These are phyloP conservation scores for Niebla homalea DNA, from an alignment of 495 filamentous ascomycete genomes.

Conservation along the genomic window DNA sequence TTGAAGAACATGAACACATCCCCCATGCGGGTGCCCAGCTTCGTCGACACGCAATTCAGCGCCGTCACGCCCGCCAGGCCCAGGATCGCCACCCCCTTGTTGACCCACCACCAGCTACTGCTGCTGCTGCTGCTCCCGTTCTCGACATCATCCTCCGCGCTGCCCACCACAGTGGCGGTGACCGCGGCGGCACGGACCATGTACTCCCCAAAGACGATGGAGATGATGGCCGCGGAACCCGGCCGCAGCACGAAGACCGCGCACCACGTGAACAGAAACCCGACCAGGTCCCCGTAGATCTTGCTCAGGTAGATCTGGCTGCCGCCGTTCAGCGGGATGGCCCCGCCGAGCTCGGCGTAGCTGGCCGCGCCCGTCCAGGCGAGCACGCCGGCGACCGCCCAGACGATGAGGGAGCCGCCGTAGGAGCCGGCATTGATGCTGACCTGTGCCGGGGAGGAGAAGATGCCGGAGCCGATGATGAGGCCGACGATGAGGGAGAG, in stretches of 20 bases:
- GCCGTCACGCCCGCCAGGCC: slow-evolving; percentile 66
- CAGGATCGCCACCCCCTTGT: slow-evolving; percentile 72
- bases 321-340: slow-evolving; percentile 90
- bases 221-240: slow-evolving; percentile 82
- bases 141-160: slow-evolving; percentile 26
- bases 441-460: slow-evolving; percentile 88
- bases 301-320: slow-evolving; percentile 87
- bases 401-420: slow-evolving; percentile 78
- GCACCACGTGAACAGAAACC: slow-evolving; percentile 93
- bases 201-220: slow-evolving; percentile 97
- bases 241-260: slow-evolving; percentile 90
- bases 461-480: slow-evolving; percentile 96
- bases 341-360: slow-evolving; percentile 91
- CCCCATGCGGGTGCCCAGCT: slow-evolving; percentile 67
- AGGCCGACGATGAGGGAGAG: slow-evolving; percentile 79
- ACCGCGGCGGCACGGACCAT: slow-evolving; percentile 74
- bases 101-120: slow-evolving; percentile 71
- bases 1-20: slow-evolving; percentile 95
- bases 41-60: slow-evolving; percentile 82
- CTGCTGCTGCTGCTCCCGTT: too few relatives aligned
- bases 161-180: slow-evolving; percentile 61
- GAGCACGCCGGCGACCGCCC: slow-evolving; percentile 76
- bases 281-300: slow-evolving; percentile 84
- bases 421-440: slow-evolving; percentile 87
- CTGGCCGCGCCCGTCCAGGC: slow-evolving; percentile 95